Evolutionary conservation across 352 stramenopile species (phyloP).

Genomic region (Globisporangium splendens): DNA sequence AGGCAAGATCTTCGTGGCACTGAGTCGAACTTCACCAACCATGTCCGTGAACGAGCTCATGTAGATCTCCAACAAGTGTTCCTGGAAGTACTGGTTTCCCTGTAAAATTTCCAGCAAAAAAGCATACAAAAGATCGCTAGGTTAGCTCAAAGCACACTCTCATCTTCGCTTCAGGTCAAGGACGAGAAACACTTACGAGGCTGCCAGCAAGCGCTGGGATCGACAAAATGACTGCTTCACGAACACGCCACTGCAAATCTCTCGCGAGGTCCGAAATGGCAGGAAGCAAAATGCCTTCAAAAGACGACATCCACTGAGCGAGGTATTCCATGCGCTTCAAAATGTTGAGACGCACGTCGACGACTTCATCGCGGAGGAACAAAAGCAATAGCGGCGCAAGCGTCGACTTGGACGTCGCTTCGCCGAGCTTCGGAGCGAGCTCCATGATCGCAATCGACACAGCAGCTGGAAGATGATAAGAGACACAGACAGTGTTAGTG

Average conservation of each 20-base stretch:
- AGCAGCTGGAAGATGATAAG: conserved; percentile 38
- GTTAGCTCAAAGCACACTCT: conserved; percentile 17
- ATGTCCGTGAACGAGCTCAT: conserved; percentile 91
- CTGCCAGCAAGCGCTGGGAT: conserved; percentile 90
- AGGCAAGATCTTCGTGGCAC: conserved; percentile 83
- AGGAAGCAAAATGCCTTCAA: conserved; percentile 64
- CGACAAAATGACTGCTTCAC: conserved; percentile 89
- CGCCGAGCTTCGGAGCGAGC: conserved; percentile 88
- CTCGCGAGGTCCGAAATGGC: conserved; percentile 91
- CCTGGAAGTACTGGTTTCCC: conserved; percentile 79
- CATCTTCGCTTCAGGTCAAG: conserved; percentile 11
- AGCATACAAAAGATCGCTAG: conserved; percentile 5
- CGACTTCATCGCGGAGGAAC: conserved; percentile 86
- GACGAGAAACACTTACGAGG: conserved; percentile 48
- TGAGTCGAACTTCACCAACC: conserved; percentile 93
- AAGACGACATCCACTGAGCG: conserved; percentile 90
- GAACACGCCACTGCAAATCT: conserved; percentile 93
- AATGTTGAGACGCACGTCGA: conserved; percentile 94
- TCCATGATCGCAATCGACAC: conserved; percentile 90
- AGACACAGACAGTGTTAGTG: not conserved
- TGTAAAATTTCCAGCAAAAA: conserved; percentile 19
- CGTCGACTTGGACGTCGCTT: conserved; percentile 86
- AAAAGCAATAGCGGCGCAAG: conserved; percentile 75
- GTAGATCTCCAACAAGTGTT: conserved; percentile 87
- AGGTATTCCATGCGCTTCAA: conserved; percentile 91